A percentile compares a stretch with the other conserved stretches of the same genome.
These are phyloP conservation scores for Salix purpurea DNA, from an alignment of 345 rosid genomes.

Conservation along the genomic window DNA sequence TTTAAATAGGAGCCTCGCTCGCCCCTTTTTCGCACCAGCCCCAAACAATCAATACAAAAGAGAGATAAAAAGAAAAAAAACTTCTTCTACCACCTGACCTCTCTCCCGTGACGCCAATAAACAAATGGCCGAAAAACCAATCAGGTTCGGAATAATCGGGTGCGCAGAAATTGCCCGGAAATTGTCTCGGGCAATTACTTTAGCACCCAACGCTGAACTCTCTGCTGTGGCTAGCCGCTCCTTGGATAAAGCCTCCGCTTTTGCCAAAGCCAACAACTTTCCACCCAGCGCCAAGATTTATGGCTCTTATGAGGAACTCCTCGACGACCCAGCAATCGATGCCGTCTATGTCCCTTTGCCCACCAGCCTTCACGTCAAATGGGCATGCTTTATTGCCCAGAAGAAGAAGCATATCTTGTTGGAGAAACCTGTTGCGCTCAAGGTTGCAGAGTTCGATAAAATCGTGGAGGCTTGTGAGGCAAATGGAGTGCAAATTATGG, in stretches of 20 bases:
- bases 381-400: slow-evolving; percentile 62
- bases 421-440: slow-evolving; percentile 75
- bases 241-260: slow-evolving; percentile 45
- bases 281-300: slow-evolving; percentile 54
- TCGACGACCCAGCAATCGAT: slow-evolving; percentile 67
- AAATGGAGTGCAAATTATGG: slow-evolving; percentile 73
- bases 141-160: slow-evolving; percentile 66
- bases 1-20: no score
- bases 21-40: no score
- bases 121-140: background rate
- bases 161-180: slow-evolving; percentile 72
- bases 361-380: slow-evolving; percentile 61
- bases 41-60: no score
- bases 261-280: slow-evolving; percentile 56
- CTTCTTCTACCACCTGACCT: no score
- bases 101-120: no score
- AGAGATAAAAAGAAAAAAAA: no score
- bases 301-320: slow-evolving; percentile 66
- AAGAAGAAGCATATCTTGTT: slow-evolving; percentile 69
- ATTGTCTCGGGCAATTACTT: slow-evolving; percentile 53
- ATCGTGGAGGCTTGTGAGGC: slow-evolving; percentile 59
- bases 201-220: slow-evolving; percentile 63
- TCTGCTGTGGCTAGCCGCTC: slow-evolving; percentile 62
- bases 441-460: slow-evolving; percentile 52
- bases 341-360: slow-evolving; percentile 79